Evolutionary conservation across 23 red algal species (phyloP).

Genomic region (Gracilariopsis chorda): DNA sequence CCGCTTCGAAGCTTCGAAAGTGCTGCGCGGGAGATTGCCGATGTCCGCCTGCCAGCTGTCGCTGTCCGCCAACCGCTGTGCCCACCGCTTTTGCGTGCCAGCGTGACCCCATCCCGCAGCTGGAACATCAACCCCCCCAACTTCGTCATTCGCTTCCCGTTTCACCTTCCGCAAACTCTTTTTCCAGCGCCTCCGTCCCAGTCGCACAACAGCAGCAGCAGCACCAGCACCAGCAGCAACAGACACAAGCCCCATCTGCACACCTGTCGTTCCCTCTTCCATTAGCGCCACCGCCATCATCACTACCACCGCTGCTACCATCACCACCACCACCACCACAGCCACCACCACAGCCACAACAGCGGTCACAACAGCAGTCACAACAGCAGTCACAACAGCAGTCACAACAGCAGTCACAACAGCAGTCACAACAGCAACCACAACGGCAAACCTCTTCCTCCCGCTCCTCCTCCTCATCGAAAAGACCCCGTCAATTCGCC

Average conservation of each 20-base stretch:
- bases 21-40: slow-evolving; percentile 42
- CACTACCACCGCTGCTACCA: background rate
- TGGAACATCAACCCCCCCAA: background rate
- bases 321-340: background rate
- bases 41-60: slow-evolving; percentile 19
- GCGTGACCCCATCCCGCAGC: background rate
- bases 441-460: background rate
- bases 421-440: background rate
- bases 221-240: too few species aligned
- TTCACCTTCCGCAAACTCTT: too few species aligned
- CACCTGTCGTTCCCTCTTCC: too few species aligned
- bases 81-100: background rate
- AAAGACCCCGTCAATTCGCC: slow-evolving; percentile 14
- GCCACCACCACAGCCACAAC: background rate
- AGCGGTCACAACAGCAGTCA: too few species aligned
- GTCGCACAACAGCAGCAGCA: too few species aligned
- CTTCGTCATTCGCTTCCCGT: background rate
- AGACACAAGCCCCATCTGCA: too few species aligned
- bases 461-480: background rate
- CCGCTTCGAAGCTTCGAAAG: slow-evolving; percentile 37
- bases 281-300: background rate
- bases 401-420: too few species aligned
- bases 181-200: too few species aligned
- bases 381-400: background rate
- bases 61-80: slow-evolving; percentile 11